phyloP scores from a whole-genome alignment of 805 yeast genomes.

The Candida ulmi region DNA sequence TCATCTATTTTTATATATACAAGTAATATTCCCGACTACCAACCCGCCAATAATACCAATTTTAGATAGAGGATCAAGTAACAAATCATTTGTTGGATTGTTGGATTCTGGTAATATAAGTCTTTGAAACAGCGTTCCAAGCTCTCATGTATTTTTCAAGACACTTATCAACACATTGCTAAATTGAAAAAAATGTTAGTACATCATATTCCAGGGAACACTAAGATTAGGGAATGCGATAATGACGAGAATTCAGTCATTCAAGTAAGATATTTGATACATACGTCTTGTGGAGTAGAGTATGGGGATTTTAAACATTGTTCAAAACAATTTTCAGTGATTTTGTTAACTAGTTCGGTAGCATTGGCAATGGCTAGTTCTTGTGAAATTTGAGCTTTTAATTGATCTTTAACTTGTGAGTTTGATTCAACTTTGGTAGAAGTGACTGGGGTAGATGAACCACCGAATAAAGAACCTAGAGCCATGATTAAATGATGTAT shows the following conservation, averaged over 20 bases:
- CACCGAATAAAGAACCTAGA: background rate
- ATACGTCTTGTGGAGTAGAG: slow-evolving; percentile 43
- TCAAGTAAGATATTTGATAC: slow-evolving; percentile 6
- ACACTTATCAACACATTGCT: slow-evolving; percentile 68
- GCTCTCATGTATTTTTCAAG: slow-evolving; percentile 84
- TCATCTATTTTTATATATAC: slow-evolving; percentile 3
- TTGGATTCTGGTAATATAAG: slow-evolving; percentile 73
- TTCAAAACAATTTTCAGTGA: slow-evolving; percentile 83
- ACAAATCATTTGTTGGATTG: slow-evolving; percentile 24
- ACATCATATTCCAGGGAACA: no score
- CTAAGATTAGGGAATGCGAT: no score
- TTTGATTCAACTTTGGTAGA: slow-evolving; percentile 11
- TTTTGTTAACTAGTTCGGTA: slow-evolving; percentile 75
- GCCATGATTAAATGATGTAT: background rate
- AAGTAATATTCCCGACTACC: no score
- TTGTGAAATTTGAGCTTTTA: slow-evolving; percentile 66
- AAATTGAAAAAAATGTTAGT: no score
- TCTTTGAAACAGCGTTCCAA: slow-evolving; percentile 79
- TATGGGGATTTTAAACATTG: slow-evolving; percentile 68
- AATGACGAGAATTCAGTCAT: no score
- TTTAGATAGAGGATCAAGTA: no score
- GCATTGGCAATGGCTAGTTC: slow-evolving; percentile 93
- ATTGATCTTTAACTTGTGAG: slow-evolving; percentile 49
- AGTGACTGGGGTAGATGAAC: background rate
- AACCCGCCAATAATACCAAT: no score